phyloP scores from a whole-genome alignment of 2,329 filamentous ascomycete genomes.

The Xylariaceae sp. region DNA sequence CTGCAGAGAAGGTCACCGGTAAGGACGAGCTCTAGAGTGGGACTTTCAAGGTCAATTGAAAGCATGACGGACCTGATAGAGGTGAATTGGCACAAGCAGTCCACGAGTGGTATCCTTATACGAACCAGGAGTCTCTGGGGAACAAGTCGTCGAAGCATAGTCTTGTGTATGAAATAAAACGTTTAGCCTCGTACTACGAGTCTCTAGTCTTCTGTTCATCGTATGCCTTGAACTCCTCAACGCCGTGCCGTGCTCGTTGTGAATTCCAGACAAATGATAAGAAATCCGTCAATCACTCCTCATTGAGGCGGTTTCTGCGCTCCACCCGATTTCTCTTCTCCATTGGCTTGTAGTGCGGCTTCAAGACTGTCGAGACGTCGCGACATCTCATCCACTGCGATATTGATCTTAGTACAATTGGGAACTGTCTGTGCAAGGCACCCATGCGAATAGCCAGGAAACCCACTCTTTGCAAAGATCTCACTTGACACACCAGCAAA shows the following conservation, averaged over 20 bases:
- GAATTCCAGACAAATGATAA: too few species aligned
- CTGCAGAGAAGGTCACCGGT: conserved; percentile 45
- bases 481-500: conserved; percentile 82
- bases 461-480: conserved; percentile 78
- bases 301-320: background rate
- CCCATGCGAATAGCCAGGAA: too few species aligned
- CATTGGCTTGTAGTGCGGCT: conserved; percentile 60
- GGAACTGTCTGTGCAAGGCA: too few species aligned
- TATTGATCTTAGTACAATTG: conserved; percentile 4
- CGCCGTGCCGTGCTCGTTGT: conserved; percentile 17
- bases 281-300: too few species aligned
- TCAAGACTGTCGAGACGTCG: conserved; percentile 80
- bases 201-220: conserved; percentile 5
- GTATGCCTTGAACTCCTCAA: conserved; percentile 13
- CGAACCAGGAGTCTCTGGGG: background rate
- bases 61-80: too few species aligned
- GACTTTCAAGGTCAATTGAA: too few species aligned
- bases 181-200: conserved; percentile 4
- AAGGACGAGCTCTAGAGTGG: conserved; percentile 69
- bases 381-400: conserved; percentile 91
- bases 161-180: background rate
- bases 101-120: background rate
- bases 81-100: background rate
- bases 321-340: conserved; percentile 35
- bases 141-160: conserved; percentile 6